Percentiles rank a stretch among this genome's conserved stretches.
phyloP scores from a whole-genome alignment of 1,284 basidiomycete species.

The Ganoderma meredithae region DNA sequence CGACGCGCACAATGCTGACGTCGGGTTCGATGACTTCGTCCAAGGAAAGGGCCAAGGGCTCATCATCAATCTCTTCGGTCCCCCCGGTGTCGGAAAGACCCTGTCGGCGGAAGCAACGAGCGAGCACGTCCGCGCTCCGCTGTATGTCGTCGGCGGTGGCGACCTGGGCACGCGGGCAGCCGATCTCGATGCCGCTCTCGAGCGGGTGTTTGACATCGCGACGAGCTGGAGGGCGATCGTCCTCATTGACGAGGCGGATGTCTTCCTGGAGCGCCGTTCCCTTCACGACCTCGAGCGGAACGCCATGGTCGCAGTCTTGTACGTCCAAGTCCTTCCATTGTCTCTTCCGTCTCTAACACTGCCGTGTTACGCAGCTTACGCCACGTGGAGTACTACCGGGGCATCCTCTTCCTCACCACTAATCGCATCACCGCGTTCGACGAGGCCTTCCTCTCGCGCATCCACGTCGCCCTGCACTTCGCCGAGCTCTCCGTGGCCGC shows the following conservation, averaged over 20 bases:
- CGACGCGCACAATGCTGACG: slow-evolving; percentile 59
- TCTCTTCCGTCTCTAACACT: slow-evolving; percentile 25
- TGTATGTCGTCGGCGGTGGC: slow-evolving; percentile 66
- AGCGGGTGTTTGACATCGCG: slow-evolving; percentile 50
- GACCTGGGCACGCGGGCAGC: slow-evolving; percentile 61
- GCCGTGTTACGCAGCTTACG: slow-evolving; percentile 44
- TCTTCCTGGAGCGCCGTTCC: slow-evolving; percentile 71
- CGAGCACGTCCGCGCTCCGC: slow-evolving; percentile 63
- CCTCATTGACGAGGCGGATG: slow-evolving; percentile 62
- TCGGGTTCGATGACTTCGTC: slow-evolving; percentile 68
- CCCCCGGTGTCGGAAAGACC: slow-evolving; percentile 64
- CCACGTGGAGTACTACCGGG: slow-evolving; percentile 69
- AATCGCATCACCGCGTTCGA: slow-evolving; percentile 71
- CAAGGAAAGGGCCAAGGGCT: slow-evolving; percentile 68
- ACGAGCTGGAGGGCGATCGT: slow-evolving; percentile 71
- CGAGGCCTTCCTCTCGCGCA: slow-evolving; percentile 73
- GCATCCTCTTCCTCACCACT: slow-evolving; percentile 73
- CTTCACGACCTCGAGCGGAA: slow-evolving; percentile 66
- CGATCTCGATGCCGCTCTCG: slow-evolving; percentile 36
- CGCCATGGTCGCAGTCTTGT: slow-evolving; percentile 70
- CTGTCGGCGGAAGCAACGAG: slow-evolving; percentile 65
- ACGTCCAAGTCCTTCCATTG: slow-evolving; percentile 8
- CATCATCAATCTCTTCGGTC: slow-evolving; percentile 66
- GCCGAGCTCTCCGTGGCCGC: slow-evolving; percentile 56
- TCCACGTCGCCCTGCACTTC: slow-evolving; percentile 70